Base-by-base conservation (phyloP, 2,329 filamentous ascomycete species). In the Aspergillus amoenus region DNA sequence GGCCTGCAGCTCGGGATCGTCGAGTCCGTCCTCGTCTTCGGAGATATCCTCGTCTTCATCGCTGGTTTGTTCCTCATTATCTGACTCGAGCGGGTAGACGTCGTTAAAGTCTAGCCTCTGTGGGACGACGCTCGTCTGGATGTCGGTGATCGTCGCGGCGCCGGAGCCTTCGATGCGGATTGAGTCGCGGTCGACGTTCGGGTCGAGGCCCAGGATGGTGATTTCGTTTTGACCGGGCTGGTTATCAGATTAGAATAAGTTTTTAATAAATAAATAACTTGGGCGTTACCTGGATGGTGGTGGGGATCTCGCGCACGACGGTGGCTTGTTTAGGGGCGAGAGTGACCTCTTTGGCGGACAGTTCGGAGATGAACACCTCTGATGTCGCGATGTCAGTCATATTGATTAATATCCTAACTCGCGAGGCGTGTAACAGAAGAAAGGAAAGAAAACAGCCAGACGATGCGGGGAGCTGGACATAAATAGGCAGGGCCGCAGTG, bases 281-380 rank as follows among this genome's bases (percentile, higher is more conserved):
- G 42, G 13, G 44, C 1, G 68, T 61, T 68, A 79, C 76, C 67
- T 78, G 75, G 18, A 86, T 76, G 1, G 67, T 64, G 15, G 88
- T 74, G 61, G 82, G 81, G 66, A 89, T 80, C 52, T 87, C 83
- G 24, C 86, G 80, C 12, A 82, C 78, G 30, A 89, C 71, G 47
- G 86, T 85, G 1, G 86, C 87, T 60, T 82, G 76, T 2, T 77
- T 76, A 0, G 86, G 86, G 58, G 87, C 88, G 41, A 90, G 78
- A 0, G 82, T 85, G 15, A 90, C 85, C 0, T 81, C 82, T 49
- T 82, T 82, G 34, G 87, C 88, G 8, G 75, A 66, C 30, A 88
- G 74, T 48, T 86, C 79, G 43, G 81, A 79, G 59, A 88, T 70
- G 32, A 79, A 78, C 68, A 85, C 56, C 46, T 67, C 66, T 4